These are phyloP conservation scores for Amanita phalloides DNA, from an alignment of 768 basidiomycete genomes.

Conservation along the genomic window DNA sequence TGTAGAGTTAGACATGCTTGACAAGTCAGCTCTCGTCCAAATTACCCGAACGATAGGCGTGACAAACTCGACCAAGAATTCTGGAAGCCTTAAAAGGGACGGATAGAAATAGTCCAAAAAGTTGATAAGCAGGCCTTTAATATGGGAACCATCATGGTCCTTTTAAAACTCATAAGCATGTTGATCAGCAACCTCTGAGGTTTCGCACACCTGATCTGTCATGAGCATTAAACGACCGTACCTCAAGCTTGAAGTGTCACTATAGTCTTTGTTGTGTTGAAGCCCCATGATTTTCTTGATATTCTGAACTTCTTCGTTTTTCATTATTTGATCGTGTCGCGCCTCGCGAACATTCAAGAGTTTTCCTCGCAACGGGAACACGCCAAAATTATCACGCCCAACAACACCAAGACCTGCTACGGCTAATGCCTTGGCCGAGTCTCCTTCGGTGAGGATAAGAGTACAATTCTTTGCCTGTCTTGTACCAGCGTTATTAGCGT, in stretches of 20 bases:
- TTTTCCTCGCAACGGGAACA: slow-evolving; percentile 96
- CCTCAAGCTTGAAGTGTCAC: slow-evolving; percentile 52
- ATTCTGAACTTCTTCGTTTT: slow-evolving; percentile 94
- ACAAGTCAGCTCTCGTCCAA: slow-evolving; percentile 3
- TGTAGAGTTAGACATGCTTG: background rate
- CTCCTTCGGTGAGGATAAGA: slow-evolving; percentile 96
- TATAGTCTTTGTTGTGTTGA: slow-evolving; percentile 89
- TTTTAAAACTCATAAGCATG: slow-evolving; percentile 18
- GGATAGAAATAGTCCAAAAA: slow-evolving; percentile 97
- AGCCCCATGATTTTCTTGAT: slow-evolving; percentile 98
- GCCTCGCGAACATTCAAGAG: slow-evolving; percentile 96
- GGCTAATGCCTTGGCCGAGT: slow-evolving; percentile 95
- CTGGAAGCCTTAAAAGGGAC: slow-evolving; percentile 79
- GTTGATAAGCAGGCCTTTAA: slow-evolving; percentile 98
- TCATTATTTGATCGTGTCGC: slow-evolving; percentile 91
- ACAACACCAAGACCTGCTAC: slow-evolving; percentile 92
- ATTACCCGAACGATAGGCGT: slow-evolving; percentile 93
- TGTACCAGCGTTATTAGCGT: slow-evolving; percentile 96
- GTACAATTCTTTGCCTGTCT: slow-evolving; percentile 75
- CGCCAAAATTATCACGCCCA: slow-evolving; percentile 93
- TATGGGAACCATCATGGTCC: slow-evolving; percentile 99
- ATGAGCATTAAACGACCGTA: slow-evolving; percentile 98
- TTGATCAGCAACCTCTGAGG: background rate
- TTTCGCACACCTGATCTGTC: slow-evolving; percentile 84
- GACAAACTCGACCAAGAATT: slow-evolving; percentile 95